phyloP scores from a whole-genome alignment of 140 eudicot species.

The Anethum foeniculum region DNA sequence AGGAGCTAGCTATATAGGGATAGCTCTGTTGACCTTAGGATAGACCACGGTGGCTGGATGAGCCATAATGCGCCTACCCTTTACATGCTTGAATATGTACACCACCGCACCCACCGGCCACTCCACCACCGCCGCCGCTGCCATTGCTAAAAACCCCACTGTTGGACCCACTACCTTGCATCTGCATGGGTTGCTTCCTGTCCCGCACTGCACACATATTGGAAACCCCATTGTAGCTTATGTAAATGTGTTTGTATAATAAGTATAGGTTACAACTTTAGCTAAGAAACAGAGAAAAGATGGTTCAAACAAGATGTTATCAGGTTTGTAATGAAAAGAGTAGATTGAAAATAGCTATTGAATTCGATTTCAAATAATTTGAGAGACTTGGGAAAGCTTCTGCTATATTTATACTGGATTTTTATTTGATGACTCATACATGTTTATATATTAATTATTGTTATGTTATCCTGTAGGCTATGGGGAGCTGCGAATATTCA shows the following conservation, averaged over 20 bases:
- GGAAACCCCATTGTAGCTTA: conserved; percentile 19
- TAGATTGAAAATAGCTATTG: not conserved
- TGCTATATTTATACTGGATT: not conserved
- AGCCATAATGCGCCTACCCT: conserved; percentile 81
- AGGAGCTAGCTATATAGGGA: conserved; percentile 39
- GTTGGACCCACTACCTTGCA: conserved; percentile 92
- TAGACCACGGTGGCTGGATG: conserved; percentile 70
- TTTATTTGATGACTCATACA: not conserved
- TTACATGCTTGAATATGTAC: conserved; percentile 46
- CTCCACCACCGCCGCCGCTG: conserved; percentile 65
- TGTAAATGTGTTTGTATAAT: not conserved
- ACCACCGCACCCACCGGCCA: conserved; percentile 90
- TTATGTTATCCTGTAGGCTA: not conserved
- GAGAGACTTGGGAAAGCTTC: not conserved
- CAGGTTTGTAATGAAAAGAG: not conserved
- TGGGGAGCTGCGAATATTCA: not conserved
- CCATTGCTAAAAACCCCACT: conserved; percentile 60
- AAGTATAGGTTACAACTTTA: no score
- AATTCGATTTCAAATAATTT: not conserved
- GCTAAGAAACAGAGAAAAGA: no score
- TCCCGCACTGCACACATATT: conserved; percentile 80
- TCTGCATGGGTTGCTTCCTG: conserved; percentile 68
- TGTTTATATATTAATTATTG: not conserved
- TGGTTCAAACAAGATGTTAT: no score
- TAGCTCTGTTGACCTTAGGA: conserved; percentile 42